These are phyloP conservation scores for Pisolithus thermaeus DNA, from an alignment of 1,284 basidiomycete genomes.

Conservation along the genomic window DNA sequence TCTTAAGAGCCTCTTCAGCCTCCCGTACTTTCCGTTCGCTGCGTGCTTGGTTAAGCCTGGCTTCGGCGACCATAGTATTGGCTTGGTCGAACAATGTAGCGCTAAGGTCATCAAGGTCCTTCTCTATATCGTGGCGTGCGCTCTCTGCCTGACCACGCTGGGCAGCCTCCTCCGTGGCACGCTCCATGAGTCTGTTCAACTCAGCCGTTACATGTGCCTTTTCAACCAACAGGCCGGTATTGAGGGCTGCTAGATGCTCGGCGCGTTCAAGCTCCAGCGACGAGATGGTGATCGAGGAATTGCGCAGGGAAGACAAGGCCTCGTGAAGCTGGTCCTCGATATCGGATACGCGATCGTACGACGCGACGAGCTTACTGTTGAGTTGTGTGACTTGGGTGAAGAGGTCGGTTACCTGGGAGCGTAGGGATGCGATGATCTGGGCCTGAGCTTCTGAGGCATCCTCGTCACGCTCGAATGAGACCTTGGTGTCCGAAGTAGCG, in stretches of 20 bases:
- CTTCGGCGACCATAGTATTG: conserved; percentile 91
- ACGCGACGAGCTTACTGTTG: conserved; percentile 88
- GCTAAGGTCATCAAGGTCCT: conserved; percentile 90
- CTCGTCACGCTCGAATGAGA: conserved; percentile 20
- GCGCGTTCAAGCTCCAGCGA: conserved; percentile 72
- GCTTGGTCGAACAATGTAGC: conserved; percentile 84
- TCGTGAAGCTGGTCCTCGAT: conserved; percentile 88
- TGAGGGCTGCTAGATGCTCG: conserved; percentile 73
- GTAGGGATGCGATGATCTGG: conserved; percentile 73
- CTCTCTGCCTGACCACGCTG: conserved; percentile 87
- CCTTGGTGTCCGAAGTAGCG: not conserved
- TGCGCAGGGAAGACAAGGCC: conserved; percentile 50
- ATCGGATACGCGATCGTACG: conserved; percentile 88
- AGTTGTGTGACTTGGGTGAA: conserved; percentile 87
- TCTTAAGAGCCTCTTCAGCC: conserved; percentile 75
- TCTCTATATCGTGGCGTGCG: conserved; percentile 77
- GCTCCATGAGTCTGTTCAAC: conserved; percentile 91
- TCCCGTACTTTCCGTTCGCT: conserved; percentile 82
- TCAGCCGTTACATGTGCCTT: conserved; percentile 87
- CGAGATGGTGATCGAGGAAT: conserved; percentile 57
- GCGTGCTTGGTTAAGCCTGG: conserved; percentile 65
- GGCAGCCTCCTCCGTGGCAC: conserved; percentile 89
- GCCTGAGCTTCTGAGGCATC: conserved; percentile 56
- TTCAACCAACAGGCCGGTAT: conserved; percentile 90
- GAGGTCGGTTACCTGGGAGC: conserved; percentile 79